phyloP scores from a whole-genome alignment of 1,284 basidiomycete genomes.

The Phaffia rhodozyma region DNA sequence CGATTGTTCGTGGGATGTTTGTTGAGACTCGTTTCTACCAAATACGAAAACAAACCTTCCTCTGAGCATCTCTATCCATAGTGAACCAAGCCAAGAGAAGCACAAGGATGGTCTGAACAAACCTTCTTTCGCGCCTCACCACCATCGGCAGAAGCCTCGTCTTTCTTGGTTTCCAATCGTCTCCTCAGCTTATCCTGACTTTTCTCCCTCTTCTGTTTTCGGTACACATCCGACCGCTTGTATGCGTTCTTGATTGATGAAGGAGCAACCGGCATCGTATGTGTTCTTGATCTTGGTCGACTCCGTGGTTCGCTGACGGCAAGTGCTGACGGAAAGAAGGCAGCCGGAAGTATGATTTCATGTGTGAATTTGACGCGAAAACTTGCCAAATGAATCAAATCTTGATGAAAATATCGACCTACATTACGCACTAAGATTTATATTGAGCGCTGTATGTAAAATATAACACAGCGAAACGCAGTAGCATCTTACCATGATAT shows the following conservation, averaged over 20 bases:
- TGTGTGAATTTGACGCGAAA: too few relatives aligned
- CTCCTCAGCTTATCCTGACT: slow-evolving; percentile 67
- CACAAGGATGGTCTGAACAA: not conserved
- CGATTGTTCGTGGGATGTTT: slow-evolving; percentile 82
- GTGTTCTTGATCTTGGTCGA: not conserved
- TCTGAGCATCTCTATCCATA: not conserved
- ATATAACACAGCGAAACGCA: too few relatives aligned
- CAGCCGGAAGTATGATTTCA: too few relatives aligned
- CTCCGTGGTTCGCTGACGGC: too few relatives aligned
- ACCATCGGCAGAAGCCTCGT: slow-evolving; percentile 27
- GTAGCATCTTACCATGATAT: too few relatives aligned
- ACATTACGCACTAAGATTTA: too few relatives aligned
- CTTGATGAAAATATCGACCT: too few relatives aligned
- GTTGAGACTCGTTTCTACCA: slow-evolving; percentile 63
- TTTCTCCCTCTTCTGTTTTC: slow-evolving; percentile 67
- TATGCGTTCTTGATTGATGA: slow-evolving; percentile 67
- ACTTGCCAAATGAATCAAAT: too few relatives aligned
- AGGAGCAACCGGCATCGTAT: slow-evolving; percentile 38
- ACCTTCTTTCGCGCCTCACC: slow-evolving; percentile 31
- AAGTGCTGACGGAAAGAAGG: too few relatives aligned
- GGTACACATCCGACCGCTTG: slow-evolving; percentile 62
- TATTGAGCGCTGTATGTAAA: too few relatives aligned
- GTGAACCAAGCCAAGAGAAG: too few relatives aligned
- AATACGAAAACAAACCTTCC: not conserved
- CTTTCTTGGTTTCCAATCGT: slow-evolving; percentile 38